Evolutionary conservation across 2,329 filamentous ascomycete genomes (phyloP).

Genomic region (Byssochlamys sp.): DNA sequence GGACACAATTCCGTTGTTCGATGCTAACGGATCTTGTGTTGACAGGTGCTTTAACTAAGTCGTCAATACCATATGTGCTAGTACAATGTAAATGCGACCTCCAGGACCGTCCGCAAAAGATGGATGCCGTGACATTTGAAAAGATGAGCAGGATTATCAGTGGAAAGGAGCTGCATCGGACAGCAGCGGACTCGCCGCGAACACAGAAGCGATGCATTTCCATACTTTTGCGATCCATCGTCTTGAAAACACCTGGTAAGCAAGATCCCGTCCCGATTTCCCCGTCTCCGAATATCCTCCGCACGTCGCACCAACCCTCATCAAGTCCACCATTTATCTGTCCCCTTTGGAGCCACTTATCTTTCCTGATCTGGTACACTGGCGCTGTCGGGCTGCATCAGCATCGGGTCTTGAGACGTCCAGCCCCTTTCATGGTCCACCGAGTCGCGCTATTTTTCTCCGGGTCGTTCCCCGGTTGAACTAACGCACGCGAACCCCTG

Average conservation of each 20-base stretch:
- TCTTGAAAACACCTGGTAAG: conserved; percentile 60
- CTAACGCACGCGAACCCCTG: conserved; percentile 19
- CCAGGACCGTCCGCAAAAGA: conserved; percentile 57
- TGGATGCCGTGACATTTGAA: conserved; percentile 61
- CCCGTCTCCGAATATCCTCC: neutral
- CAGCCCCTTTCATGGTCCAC: conserved; percentile 14
- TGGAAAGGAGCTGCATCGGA: conserved; percentile 63
- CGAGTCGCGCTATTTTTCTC: conserved; percentile 18
- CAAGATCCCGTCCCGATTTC: conserved; percentile 11
- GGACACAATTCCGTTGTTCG: neutral
- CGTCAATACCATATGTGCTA: conserved; percentile 65
- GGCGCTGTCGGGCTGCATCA: conserved; percentile 1
- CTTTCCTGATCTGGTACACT: conserved; percentile 3
- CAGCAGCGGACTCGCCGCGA: conserved; percentile 60
- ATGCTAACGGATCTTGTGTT: neutral
- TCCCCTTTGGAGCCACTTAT: neutral
- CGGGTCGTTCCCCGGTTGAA: conserved; percentile 9
- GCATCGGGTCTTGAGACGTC: conserved; percentile 3
- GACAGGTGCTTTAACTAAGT: conserved; percentile 63
- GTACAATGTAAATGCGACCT: conserved; percentile 86
- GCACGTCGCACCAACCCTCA: neutral
- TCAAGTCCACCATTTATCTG: neutral
- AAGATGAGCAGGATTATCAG: conserved; percentile 52
- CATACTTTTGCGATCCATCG: conserved; percentile 61
- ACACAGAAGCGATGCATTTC: conserved; percentile 67